These are phyloP conservation scores for Lasiosphaeriaceae sp. DNA, from an alignment of 495 filamentous ascomycete genomes.

Conservation along the genomic window DNA sequence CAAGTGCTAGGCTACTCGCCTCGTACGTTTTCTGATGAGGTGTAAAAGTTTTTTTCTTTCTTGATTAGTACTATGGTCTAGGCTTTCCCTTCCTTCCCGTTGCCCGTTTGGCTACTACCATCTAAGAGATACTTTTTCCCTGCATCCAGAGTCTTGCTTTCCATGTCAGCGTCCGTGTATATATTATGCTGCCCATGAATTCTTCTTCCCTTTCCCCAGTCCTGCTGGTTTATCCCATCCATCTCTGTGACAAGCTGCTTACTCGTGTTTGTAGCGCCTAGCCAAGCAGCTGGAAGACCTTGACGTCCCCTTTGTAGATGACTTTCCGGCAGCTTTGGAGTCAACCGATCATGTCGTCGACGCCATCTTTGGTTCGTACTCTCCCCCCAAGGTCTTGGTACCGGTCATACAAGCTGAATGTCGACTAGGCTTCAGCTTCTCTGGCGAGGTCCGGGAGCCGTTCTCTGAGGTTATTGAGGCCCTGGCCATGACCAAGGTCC, in stretches of 20 bases:
- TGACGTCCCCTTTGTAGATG: conserved; percentile 76
- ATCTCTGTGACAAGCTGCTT: conserved; percentile 1
- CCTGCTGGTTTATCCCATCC: conserved; percentile 8
- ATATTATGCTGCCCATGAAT: conserved; percentile 13
- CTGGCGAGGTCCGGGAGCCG: conserved; percentile 85
- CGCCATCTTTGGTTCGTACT: conserved; percentile 76
- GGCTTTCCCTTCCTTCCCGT: background rate
- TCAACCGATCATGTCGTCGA: conserved; percentile 79
- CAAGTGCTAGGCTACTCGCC: background rate
- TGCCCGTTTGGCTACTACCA: background rate
- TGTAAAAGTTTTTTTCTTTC: background rate
- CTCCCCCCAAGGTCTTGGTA: background rate
- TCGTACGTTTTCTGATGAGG: background rate
- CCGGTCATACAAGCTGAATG: background rate
- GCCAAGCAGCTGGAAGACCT: conserved; percentile 78
- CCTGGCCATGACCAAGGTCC: conserved; percentile 64
- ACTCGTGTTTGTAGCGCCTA: conserved; percentile 57
- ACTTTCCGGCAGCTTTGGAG: conserved; percentile 65
- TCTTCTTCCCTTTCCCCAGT: conserved; percentile 5
- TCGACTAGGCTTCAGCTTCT: conserved; percentile 76
- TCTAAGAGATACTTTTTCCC: background rate
- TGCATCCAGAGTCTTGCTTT: background rate
- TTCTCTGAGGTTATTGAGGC: conserved; percentile 77
- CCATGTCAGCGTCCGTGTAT: conserved; percentile 7
- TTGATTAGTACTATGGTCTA: background rate